Percentiles rank a stretch among this genome's conserved stretches.
Conservation (phyloP, 108 stramenopile genomes). For the Epithemia pelagica region DNA sequence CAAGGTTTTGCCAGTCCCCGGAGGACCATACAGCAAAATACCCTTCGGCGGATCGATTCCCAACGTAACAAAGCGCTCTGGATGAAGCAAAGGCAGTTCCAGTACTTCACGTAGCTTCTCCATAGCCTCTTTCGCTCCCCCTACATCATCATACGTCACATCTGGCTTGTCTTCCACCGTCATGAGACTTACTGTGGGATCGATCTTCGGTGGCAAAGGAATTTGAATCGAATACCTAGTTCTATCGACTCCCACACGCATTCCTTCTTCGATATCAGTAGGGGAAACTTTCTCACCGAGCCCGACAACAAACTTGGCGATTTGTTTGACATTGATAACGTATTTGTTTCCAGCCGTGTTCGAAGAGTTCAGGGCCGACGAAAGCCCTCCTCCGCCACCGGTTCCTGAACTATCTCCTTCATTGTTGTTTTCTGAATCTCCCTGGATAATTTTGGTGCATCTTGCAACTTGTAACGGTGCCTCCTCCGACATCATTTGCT, state of each 20-base stretch:
- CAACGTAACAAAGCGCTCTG: conserved; percentile 93
- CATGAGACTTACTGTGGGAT: conserved; percentile 98
- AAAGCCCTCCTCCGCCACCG: conserved; percentile 16
- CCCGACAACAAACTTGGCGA: conserved; percentile 99
- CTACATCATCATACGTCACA: conserved; percentile 99
- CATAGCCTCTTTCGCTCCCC: conserved; percentile 96
- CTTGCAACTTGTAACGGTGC: conserved; percentile 95
- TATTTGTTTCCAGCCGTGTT: conserved; percentile 79
- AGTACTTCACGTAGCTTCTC: conserved; percentile 96
- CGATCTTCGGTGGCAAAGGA: conserved; percentile 98
- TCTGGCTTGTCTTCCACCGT: conserved; percentile 99
- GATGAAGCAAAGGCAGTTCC: conserved; percentile 91
- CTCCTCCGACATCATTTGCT: conserved; percentile 99
- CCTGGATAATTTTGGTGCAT: conserved; percentile 96
- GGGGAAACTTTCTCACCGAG: conserved; percentile 96
- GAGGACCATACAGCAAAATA: conserved; percentile 91
- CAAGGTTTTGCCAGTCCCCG: conserved; percentile 94
- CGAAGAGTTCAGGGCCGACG: conserved; percentile 10
- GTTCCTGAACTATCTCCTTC: not conserved
- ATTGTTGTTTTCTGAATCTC: conserved; percentile 9
- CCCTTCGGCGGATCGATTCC: conserved; percentile 99
- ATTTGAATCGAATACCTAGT: conserved; percentile 98
- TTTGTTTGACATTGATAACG: conserved; percentile 98
- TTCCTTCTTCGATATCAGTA: conserved; percentile 99
- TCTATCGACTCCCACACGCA: conserved; percentile 98